A percentile compares a stretch with the other conserved stretches of the same genome.
phyloP scores from a whole-genome alignment of 2,329 filamentous ascomycete genomes.

The Claviceps pazoutovae region DNA sequence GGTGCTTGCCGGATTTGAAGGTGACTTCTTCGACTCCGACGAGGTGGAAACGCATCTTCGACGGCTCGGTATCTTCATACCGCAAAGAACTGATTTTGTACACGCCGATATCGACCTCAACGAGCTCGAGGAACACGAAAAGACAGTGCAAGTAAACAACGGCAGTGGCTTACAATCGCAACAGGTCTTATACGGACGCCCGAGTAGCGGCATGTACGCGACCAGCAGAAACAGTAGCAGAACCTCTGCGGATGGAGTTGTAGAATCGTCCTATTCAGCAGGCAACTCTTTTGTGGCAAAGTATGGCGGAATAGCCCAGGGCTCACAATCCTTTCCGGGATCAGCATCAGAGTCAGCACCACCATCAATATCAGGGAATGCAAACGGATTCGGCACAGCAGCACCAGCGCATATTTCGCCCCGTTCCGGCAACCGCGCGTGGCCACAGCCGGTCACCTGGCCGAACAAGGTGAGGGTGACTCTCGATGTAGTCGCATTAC shows the following conservation, averaged over 20 bases:
- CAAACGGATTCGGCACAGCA: not conserved
- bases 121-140: slow-evolving; percentile 19
- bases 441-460: slow-evolving; percentile 9
- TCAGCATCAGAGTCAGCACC: not conserved
- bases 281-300: not conserved
- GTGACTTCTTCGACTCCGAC: slow-evolving; percentile 63
- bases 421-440: slow-evolving; percentile 1
- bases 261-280: not conserved
- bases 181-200: not conserved
- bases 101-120: slow-evolving; percentile 39
- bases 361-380: not conserved
- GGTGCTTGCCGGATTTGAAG: slow-evolving; percentile 48
- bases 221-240: slow-evolving; percentile 4
- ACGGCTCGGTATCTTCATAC: slow-evolving; percentile 47
- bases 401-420: not conserved
- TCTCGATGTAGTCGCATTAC: slow-evolving; percentile 20
- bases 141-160: not conserved
- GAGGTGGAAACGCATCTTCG: slow-evolving; percentile 65
- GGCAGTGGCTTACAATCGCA: not conserved
- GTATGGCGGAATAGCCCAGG: not conserved
- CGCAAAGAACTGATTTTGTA: slow-evolving; percentile 45
- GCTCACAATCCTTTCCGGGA: not conserved
- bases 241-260: not conserved
- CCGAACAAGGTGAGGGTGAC: slow-evolving; percentile 18
- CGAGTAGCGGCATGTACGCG: slow-evolving; percentile 2